These are phyloP conservation scores for Phlebiopsis gigantea DNA, from an alignment of 768 basidiomycete species.

Conservation along the genomic window DNA sequence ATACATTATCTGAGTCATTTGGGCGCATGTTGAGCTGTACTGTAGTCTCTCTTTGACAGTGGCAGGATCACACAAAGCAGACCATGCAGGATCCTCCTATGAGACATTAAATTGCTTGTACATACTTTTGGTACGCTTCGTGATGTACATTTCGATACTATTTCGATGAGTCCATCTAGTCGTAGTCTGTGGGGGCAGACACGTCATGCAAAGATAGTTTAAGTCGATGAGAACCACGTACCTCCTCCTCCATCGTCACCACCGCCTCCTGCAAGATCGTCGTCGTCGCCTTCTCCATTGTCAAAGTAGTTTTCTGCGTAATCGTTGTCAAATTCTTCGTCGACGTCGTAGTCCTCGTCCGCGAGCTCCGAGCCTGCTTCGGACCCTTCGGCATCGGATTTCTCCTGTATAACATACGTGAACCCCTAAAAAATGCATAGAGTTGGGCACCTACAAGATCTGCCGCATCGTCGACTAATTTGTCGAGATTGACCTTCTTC, in stretches of 20 bases:
- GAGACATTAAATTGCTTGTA: too few relatives aligned
- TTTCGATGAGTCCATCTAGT: neutral
- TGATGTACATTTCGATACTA: too few relatives aligned
- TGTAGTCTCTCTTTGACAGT: too few relatives aligned
- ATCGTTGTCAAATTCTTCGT: slow-evolving; percentile 89
- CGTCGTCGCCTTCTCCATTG: slow-evolving; percentile 79
- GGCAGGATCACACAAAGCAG: too few relatives aligned
- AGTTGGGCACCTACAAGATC: slow-evolving; percentile 28
- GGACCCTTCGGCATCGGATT: slow-evolving; percentile 66
- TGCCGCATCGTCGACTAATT: slow-evolving; percentile 60
- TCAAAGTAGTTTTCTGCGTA: slow-evolving; percentile 91
- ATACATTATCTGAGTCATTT: too few relatives aligned
- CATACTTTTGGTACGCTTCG: too few relatives aligned
- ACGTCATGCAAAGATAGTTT: neutral
- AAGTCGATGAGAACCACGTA: neutral
- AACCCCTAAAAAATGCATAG: slow-evolving; percentile 25
- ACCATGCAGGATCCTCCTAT: too few relatives aligned
- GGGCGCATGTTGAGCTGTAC: too few relatives aligned
- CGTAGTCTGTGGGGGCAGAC: neutral
- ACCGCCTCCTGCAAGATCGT: slow-evolving; percentile 71
- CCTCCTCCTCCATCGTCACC: slow-evolving; percentile 53
- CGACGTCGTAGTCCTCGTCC: slow-evolving; percentile 78
- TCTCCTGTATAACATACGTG: slow-evolving; percentile 40
- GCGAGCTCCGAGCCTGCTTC: slow-evolving; percentile 60
- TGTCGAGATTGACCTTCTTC: slow-evolving; percentile 57